Evolutionary conservation across 2,329 filamentous ascomycete species (phyloP).

Genomic region (Gnomoniopsis sp.): DNA sequence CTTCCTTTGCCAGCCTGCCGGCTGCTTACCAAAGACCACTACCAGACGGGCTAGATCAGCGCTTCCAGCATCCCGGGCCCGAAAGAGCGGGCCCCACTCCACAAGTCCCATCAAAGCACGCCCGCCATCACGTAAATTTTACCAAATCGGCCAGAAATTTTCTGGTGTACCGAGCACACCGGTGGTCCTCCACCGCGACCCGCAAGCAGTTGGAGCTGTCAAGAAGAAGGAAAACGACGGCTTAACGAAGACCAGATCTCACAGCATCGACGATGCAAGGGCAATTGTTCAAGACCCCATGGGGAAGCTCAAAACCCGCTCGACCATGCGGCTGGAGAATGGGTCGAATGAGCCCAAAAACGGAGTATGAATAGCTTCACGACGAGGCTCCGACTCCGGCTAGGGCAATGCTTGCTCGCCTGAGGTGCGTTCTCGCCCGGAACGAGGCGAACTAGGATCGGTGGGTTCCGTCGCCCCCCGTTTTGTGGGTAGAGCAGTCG

Average conservation of each 20-base stretch:
- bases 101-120: slow-evolving; percentile 4
- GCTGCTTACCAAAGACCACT: neutral
- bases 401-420: neutral
- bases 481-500: neutral
- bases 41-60: neutral
- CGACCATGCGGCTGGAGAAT: neutral
- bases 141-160: slow-evolving; percentile 8
- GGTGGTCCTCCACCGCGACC: neutral
- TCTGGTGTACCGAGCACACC: neutral
- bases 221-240: slow-evolving; percentile 7
- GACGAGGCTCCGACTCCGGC: neutral
- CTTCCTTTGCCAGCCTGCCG: too few relatives aligned
- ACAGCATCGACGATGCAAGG: neutral
- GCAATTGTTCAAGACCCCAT: neutral
- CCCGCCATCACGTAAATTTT: slow-evolving; percentile 9
- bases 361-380: slow-evolving; percentile 12
- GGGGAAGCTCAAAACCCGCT: neutral
- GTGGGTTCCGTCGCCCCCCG: neutral
- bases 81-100: slow-evolving; percentile 2
- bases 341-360: neutral
- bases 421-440: neutral
- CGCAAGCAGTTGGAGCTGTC: neutral
- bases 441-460: neutral
- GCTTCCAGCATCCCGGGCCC: neutral
- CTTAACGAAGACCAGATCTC: slow-evolving; percentile 1